Evolutionary conservation across 73 alveolate genomes (phyloP).

Genomic region (Paramecium sexaurelia): DNA sequence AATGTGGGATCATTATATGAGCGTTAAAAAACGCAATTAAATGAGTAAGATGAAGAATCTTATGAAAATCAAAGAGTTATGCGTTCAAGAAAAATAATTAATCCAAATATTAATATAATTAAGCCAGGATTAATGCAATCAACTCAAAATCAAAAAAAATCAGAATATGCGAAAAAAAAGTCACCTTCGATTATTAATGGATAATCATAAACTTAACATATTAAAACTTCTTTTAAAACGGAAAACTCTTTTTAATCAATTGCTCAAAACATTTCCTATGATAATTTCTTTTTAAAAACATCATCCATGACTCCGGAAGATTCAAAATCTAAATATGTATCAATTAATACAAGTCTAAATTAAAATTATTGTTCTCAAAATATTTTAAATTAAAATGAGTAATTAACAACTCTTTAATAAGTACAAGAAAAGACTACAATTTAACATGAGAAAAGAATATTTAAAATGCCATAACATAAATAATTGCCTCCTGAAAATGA

Average conservation of each 20-base stretch:
- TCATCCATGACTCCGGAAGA: background rate
- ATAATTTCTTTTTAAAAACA: background rate
- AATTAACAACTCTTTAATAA: background rate
- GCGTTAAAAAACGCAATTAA: background rate
- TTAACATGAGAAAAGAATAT: background rate
- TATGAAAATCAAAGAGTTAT: background rate
- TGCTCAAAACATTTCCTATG: background rate
- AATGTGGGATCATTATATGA: background rate
- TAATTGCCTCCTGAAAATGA: background rate
- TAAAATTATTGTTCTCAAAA: background rate
- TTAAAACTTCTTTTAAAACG: background rate
- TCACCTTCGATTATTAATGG: background rate
- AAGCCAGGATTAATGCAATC: background rate
- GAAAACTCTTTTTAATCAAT: background rate
- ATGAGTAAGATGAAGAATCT: background rate
- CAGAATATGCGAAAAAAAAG: background rate
- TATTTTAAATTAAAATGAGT: background rate
- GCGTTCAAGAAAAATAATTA: background rate
- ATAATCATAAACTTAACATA: background rate
- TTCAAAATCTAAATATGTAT: background rate
- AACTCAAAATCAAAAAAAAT: background rate
- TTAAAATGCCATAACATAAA: constrained; percentile 7
- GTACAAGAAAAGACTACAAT: background rate
- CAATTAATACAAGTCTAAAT: background rate
- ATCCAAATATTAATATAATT: background rate